Conservation (phyloP, 208 protist genomes). For the Trypanosomatidae sp. region DNA sequence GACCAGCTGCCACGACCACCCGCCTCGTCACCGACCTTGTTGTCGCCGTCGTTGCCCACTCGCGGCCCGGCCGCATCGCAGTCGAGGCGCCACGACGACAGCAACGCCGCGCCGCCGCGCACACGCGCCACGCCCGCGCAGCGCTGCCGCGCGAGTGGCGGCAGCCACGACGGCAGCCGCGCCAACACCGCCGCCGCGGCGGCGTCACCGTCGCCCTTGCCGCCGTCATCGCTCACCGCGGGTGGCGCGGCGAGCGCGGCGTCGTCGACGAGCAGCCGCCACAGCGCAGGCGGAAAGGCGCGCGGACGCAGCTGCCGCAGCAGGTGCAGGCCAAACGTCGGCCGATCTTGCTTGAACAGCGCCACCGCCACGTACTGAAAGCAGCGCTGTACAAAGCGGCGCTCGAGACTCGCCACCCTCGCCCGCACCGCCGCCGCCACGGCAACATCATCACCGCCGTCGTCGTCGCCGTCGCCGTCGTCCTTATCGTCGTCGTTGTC, state of each 20-base stretch:
- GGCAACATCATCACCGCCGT: no score
- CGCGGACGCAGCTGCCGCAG: constrained; percentile 74
- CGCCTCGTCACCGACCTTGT: no score
- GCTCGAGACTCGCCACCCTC: constrained; percentile 45
- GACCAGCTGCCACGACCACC: no score
- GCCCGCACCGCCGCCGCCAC: no score
- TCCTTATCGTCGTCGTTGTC: constrained; percentile 7
- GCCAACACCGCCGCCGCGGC: constrained; percentile 19
- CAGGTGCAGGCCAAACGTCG: constrained; percentile 92
- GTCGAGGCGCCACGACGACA: no score
- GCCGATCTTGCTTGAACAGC: constrained; percentile 86
- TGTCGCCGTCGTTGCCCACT: no score
- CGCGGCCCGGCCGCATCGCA: no score
- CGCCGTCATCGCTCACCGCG: constrained; percentile 4
- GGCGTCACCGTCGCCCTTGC: constrained; percentile 38
- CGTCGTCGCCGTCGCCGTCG: no score
- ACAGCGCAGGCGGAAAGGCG: constrained; percentile 64
- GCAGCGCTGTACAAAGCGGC: constrained; percentile 44
- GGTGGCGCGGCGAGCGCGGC: constrained; percentile 4
- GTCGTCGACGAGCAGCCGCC: constrained; percentile 78
- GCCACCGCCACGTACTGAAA: constrained; percentile 58
- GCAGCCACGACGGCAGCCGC: constrained; percentile 87
- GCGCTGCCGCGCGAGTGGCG: constrained; percentile 94
- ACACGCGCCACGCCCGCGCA: no score
- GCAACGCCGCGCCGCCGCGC: no score